Conservation (phyloP, 352 stramenopile species). For the Phytophthora syringae region DNA sequence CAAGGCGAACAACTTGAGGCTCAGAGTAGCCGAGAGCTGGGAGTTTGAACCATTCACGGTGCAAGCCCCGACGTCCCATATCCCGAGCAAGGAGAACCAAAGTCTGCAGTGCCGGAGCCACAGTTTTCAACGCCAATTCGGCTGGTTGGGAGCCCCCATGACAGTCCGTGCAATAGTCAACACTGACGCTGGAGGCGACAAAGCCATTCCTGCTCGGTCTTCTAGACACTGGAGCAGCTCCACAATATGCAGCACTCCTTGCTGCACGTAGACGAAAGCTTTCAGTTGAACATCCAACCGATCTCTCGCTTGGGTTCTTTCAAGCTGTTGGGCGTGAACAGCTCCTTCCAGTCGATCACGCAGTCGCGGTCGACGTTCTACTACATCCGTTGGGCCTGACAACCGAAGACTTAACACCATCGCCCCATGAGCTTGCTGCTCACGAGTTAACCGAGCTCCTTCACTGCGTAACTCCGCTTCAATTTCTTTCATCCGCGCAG, state of each 20-base stretch:
- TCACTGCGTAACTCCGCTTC: slow-evolving; percentile 45
- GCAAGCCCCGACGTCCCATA: slow-evolving; percentile 22
- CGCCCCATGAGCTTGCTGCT: slow-evolving; percentile 33
- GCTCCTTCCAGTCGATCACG: slow-evolving; percentile 60
- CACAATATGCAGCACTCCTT: slow-evolving; percentile 62
- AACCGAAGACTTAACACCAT: slow-evolving; percentile 50
- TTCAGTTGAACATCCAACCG: slow-evolving; percentile 51
- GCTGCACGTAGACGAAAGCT: slow-evolving; percentile 61
- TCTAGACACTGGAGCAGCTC: slow-evolving; percentile 64
- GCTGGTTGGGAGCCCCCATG: slow-evolving; percentile 32
- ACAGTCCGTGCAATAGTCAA: slow-evolving; percentile 12
- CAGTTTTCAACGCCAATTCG: slow-evolving; percentile 28
- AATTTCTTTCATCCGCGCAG: slow-evolving; percentile 53
- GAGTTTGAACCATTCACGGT: slow-evolving; percentile 33
- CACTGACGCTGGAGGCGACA: slow-evolving; percentile 12
- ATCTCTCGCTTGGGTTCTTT: slow-evolving; percentile 50
- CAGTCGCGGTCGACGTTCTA: slow-evolving; percentile 57
- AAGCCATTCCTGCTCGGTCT: slow-evolving; percentile 26
- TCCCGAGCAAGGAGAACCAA: slow-evolving; percentile 21
- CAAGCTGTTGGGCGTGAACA: slow-evolving; percentile 41
- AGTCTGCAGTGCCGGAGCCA: slow-evolving; percentile 28
- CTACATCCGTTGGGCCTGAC: slow-evolving; percentile 54
- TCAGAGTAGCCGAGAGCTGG: slow-evolving; percentile 23
- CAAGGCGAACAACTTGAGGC: slow-evolving; percentile 41
- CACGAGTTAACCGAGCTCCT: slow-evolving; percentile 33